These are phyloP conservation scores for Blastobotrys capitulatus DNA, from an alignment of 1,139 yeast genomes.

Conservation along the genomic window DNA sequence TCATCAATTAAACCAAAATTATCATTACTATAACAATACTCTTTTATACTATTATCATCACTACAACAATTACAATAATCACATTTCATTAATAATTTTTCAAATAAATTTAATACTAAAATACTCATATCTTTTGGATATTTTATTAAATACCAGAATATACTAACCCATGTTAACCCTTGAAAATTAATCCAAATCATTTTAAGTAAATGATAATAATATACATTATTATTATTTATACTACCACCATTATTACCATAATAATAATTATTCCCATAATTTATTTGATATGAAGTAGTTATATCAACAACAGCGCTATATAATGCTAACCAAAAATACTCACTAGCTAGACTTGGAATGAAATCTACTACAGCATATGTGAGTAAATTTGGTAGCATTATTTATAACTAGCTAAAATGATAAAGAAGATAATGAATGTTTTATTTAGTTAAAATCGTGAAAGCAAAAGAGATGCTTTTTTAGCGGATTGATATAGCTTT, in stretches of 20 bases:
- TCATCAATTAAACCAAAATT: too few relatives aligned
- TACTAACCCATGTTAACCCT: not conserved
- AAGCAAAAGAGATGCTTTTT: too few relatives aligned
- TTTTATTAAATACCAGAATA: not conserved
- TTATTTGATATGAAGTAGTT: not conserved
- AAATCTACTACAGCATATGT: not conserved
- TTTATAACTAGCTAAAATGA: too few relatives aligned
- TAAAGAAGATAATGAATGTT: not conserved
- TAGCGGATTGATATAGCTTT: too few relatives aligned
- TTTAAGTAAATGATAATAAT: too few relatives aligned
- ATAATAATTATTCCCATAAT: not conserved
- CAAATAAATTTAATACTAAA: not conserved
- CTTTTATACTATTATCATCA: not conserved
- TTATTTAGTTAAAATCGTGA: not conserved
- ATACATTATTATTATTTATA: too few relatives aligned
- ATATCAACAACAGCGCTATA: not conserved
- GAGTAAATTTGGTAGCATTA: not conserved
- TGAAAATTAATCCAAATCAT: not conserved
- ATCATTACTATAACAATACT: too few relatives aligned
- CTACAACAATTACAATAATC: not conserved
- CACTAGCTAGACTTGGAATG: not conserved
- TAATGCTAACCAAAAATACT: not conserved
- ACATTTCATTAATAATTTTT: not conserved
- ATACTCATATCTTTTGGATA: not conserved
- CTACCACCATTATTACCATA: not conserved